Conservation (phyloP, 257 asterid genomes). For the Solanum pennellii region DNA sequence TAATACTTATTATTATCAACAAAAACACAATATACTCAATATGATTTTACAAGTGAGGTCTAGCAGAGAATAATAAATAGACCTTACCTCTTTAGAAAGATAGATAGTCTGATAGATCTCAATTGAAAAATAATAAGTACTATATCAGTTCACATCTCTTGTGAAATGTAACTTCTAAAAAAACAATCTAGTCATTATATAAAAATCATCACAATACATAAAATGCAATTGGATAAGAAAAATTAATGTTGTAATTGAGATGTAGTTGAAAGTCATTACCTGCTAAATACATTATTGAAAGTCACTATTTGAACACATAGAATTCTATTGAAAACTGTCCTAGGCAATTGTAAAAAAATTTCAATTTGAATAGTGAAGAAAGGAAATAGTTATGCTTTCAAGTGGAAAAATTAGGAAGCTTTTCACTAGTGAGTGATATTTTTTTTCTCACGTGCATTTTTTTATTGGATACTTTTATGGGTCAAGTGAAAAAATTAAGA, state of each 20-base stretch:
- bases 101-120: background rate
- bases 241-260: background rate
- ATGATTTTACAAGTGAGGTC: background rate
- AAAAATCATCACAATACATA: background rate
- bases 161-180: background rate
- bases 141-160: background rate
- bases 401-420: too few relatives aligned
- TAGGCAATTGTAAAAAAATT: background rate
- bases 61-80: too few relatives aligned
- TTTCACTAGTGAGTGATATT: too few relatives aligned
- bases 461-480: too few relatives aligned
- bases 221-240: background rate
- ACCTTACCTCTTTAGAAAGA: background rate
- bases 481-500: too few relatives aligned
- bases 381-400: too few relatives aligned
- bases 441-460: too few relatives aligned
- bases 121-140: background rate
- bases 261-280: background rate
- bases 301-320: background rate
- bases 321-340: background rate
- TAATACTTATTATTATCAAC: background rate
- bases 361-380: too few relatives aligned
- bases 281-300: background rate
- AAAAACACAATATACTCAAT: too few relatives aligned
- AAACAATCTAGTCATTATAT: background rate